Percentiles rank a stretch among this genome's conserved stretches.
Conservation (phyloP, 2,329 filamentous ascomycete genomes). For the Cladobotryum mycophilum region DNA sequence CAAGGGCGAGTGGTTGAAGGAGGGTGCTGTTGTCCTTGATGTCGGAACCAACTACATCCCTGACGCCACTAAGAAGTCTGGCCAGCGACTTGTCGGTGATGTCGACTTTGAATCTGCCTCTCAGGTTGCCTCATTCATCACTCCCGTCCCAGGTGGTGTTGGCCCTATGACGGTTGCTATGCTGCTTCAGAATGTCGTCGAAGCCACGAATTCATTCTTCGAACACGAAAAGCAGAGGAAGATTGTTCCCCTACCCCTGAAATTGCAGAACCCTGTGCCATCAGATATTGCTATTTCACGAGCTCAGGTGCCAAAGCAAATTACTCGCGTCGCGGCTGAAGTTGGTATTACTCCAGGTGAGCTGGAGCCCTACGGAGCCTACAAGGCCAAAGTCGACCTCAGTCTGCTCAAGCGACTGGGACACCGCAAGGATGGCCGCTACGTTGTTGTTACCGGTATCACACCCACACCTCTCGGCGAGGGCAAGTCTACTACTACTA, state of each 20-base stretch:
- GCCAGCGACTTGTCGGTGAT: constrained; percentile 86
- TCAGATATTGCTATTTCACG: constrained; percentile 92
- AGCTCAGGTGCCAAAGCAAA: constrained; percentile 83
- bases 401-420: constrained; percentile 73
- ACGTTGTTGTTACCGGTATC: constrained; percentile 90
- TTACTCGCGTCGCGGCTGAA: constrained; percentile 77
- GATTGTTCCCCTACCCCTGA: constrained; percentile 77
- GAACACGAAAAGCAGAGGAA: constrained; percentile 74
- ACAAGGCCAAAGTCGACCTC: constrained; percentile 94
- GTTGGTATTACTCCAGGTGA: constrained; percentile 84
- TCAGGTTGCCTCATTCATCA: constrained; percentile 86
- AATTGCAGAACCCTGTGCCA: constrained; percentile 74
- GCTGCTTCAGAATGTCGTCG: constrained; percentile 91
- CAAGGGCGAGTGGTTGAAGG: constrained; percentile 93
- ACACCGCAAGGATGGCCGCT: constrained; percentile 83
- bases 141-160: constrained; percentile 91
- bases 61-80: constrained; percentile 85
- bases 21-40: constrained; percentile 91
- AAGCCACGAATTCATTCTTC: constrained; percentile 74
- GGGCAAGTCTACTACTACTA: constrained; percentile 96
- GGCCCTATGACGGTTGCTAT: constrained; percentile 99
- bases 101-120: constrained; percentile 84
- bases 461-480: constrained; percentile 95
- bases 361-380: constrained; percentile 87
- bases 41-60: constrained; percentile 95